Base-by-base conservation (phyloP, 306 rosid genomes). In the Medicago arabica region DNA sequence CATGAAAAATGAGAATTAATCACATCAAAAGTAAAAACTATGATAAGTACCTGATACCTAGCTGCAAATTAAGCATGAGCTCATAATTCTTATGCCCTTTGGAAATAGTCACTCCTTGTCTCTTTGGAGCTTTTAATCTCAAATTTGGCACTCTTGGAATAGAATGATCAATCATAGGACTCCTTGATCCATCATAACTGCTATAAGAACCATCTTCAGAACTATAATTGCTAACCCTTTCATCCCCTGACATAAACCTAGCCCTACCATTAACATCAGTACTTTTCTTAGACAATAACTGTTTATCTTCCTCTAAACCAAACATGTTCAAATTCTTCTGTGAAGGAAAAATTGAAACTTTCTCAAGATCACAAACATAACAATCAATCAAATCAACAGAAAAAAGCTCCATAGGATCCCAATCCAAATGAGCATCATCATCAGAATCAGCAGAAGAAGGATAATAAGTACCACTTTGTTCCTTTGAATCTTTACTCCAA, bases 1-100 rank as follows among this genome's bases (percentile, higher is more conserved):
- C 53, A 59, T 44, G 19, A 60, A 55, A 55, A 61, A 25, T 8
- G 67, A 43, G 21, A 46, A 44, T 5, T 17, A 49, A 67, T 12
- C 1, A 39, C 36, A 71, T 57, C 62, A 79, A 66, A 67, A 23
- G 57, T 44, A 67, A 68, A 81, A 79, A 31, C 58, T 78, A 75
- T 55, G 81, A 75, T 81, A 59, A 78, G 84, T 89, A 95, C 99
- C 99, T 92, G 89, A 96, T 92, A 62, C 99, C 99, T 40, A 89
- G 81, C 89, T 96, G 99, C 86, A 96, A 85, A 90, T 96, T 96
- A 67, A 96, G 96, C 99, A 96, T 96, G 69, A 96, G 98, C 8
- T 89, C 98, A 64, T 84, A 92, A 69, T 96, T 86, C 87, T 92
- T 96, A 58, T 96, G 99, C 39, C 98, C 99, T 80, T 89, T 89